These are phyloP conservation scores for Globisporangium orthogonon DNA, from an alignment of 352 stramenopile genomes.

Conservation along the genomic window DNA sequence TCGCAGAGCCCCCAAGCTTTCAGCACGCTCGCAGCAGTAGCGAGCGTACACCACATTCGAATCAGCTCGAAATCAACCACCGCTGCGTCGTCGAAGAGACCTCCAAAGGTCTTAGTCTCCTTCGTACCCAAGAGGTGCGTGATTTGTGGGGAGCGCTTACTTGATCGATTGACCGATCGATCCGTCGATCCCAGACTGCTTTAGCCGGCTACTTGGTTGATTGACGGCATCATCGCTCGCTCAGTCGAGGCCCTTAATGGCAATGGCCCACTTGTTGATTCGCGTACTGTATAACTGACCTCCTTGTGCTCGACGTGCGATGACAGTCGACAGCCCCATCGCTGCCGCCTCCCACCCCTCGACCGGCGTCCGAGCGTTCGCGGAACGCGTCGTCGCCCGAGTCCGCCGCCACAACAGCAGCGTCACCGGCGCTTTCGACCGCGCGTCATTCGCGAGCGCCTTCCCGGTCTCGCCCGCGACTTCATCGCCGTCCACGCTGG, in stretches of 20 bases:
- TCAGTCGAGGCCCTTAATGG: too few species aligned
- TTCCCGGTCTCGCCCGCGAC: background rate
- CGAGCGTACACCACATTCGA: background rate
- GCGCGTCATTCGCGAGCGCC: constrained; percentile 1
- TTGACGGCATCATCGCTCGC: background rate
- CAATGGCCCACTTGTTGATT: background rate
- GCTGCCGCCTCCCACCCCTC: background rate
- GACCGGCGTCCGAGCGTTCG: background rate
- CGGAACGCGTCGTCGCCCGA: background rate
- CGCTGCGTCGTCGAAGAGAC: too few species aligned
- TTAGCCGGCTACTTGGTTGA: background rate
- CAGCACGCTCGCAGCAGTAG: too few species aligned
- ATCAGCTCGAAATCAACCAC: background rate
- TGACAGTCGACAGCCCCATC: background rate
- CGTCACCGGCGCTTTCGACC: constrained; percentile 1
- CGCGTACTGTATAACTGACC: background rate
- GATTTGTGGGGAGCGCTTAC: too few species aligned
- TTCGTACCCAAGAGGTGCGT: background rate
- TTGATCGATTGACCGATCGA: too few species aligned
- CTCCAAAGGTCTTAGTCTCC: background rate
- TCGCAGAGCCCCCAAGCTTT: background rate
- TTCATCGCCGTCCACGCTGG: background rate
- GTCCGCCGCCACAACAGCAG: background rate
- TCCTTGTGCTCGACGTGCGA: too few species aligned
- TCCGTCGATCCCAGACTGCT: too few species aligned